Evolutionary conservation across 2,329 filamentous ascomycete species (phyloP).

Genomic region (Sclerotinia trifoliorum): DNA sequence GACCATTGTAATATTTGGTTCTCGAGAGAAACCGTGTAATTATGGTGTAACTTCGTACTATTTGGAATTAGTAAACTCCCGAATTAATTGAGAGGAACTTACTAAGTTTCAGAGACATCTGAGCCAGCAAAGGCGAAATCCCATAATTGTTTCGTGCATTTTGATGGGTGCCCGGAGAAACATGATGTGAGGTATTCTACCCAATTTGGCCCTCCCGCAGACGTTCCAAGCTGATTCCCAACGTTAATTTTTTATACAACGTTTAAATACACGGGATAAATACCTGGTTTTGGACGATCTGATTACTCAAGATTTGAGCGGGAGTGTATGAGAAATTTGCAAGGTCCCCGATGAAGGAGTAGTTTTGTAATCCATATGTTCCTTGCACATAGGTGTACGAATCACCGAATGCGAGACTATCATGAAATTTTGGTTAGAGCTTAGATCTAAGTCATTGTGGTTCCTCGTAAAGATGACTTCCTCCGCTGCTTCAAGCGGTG

Average conservation of each 20-base stretch:
- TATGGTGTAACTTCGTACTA: slow-evolving; percentile 51
- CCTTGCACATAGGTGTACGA: slow-evolving; percentile 56
- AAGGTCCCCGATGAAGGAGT: slow-evolving; percentile 54
- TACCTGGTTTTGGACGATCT: slow-evolving; percentile 52
- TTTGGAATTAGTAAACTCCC: background rate
- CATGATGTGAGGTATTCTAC: slow-evolving; percentile 53
- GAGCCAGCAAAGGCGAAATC: slow-evolving; percentile 56
- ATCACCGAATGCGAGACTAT: slow-evolving; percentile 49
- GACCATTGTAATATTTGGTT: slow-evolving; percentile 52
- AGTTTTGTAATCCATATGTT: slow-evolving; percentile 50
- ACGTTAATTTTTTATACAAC: background rate
- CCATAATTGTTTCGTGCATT: slow-evolving; percentile 52
- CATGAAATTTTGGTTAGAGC: slow-evolving; percentile 5
- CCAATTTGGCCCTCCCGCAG: slow-evolving; percentile 43
- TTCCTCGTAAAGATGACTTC: no score
- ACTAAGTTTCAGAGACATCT: slow-evolving; percentile 44
- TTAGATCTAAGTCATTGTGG: background rate
- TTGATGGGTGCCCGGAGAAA: slow-evolving; percentile 47
- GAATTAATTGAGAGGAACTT: rapidly evolving
- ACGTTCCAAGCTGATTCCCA: slow-evolving; percentile 3
- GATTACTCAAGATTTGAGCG: slow-evolving; percentile 45
- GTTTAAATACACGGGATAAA: slow-evolving; percentile 34
- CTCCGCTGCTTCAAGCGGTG: background rate
- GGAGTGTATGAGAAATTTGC: slow-evolving; percentile 48
- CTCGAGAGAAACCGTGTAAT: slow-evolving; percentile 49